Evolutionary conservation across 2,329 filamentous ascomycete genomes (phyloP), one percentile per base, ranked within the genome.

Genomic region (Aspergillus viridinutans): DNA sequence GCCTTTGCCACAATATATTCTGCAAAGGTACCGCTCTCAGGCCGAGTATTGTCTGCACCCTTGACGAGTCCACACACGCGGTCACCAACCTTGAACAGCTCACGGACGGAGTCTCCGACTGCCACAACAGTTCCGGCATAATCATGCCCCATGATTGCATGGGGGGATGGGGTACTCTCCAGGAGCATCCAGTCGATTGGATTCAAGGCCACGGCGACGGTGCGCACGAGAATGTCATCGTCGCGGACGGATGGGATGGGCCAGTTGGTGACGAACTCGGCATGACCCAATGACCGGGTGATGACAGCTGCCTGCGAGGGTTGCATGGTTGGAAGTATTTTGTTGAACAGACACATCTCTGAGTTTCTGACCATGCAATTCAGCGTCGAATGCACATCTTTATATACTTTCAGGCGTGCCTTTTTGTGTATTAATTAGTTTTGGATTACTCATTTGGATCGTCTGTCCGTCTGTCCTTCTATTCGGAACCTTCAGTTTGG

Each of bases 21-120:
- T 14, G 72, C 70, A 56, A 76, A 77, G 2, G 70, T 63, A 12
- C 75, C 74, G 28, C 62, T 61, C 1, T 68, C 55, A 1, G 64
- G 62, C 28, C 65, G 56, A 17, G 64, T 43, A 2, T 54, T 51
- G 48, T 74, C 70, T 40, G 60, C 64, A 17, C 72, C 74, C n/a
- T 71, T 62, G 2, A 65, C 67, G 14, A 66, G 56, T 2, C 74
- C 75, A 26, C 62, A 67, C 3, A 77, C 70, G 5, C 67, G 63
- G 58, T 76, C 73, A 12, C 74, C 74, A 1, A 67, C 51, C 21
- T 59, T 43, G 35, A 68, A 64, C 3, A 38, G n/a, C 5, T 47
- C 23, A 2, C 23, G 14, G 38, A 52, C 52, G 3, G 42, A 42
- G 5, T 49, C 3, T 17, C 56, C 56, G 1, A 55, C 32, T 9